phyloP scores from a whole-genome alignment of 1,139 yeast species.

The Hyphopichia burtonii region DNA sequence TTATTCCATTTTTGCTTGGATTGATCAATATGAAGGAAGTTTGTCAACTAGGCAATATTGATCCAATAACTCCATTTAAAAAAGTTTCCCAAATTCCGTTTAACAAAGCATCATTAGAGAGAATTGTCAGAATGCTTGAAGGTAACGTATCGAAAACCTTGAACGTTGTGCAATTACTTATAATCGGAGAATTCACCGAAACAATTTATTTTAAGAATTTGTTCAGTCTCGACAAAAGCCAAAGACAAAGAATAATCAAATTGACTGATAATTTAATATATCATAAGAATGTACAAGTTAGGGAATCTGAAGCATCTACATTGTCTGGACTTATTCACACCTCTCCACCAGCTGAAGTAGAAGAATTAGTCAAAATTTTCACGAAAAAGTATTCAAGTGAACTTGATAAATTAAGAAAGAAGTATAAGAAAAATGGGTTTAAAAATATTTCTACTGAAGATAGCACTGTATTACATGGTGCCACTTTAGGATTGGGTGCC shows the following conservation, averaged over 20 bases:
- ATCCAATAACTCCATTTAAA: slow-evolving; percentile 54
- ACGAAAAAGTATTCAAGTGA: slow-evolving; percentile 23
- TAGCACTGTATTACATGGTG: slow-evolving; percentile 66
- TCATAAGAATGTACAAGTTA: slow-evolving; percentile 70
- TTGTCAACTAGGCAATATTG: slow-evolving; percentile 68
- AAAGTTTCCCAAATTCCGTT: slow-evolving; percentile 61
- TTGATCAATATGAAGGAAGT: slow-evolving; percentile 77
- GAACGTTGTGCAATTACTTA: slow-evolving; percentile 67
- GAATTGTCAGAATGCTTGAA: slow-evolving; percentile 53
- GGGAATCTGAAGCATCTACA: slow-evolving; percentile 74
- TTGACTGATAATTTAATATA: slow-evolving; percentile 55
- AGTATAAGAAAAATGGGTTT: slow-evolving; percentile 28
- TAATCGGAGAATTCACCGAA: slow-evolving; percentile 70
- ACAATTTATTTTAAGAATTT: slow-evolving; percentile 73
- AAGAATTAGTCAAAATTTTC: slow-evolving; percentile 24
- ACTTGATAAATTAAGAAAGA: slow-evolving; percentile 32
- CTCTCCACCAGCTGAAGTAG: slow-evolving; percentile 60
- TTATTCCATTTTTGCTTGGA: slow-evolving; percentile 71
- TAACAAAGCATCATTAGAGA: slow-evolving; percentile 40
- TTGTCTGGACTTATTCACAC: slow-evolving; percentile 82
- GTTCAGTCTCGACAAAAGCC: slow-evolving; percentile 49
- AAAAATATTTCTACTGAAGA: slow-evolving; percentile 40
- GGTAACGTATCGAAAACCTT: slow-evolving; percentile 39
- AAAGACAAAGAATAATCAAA: slow-evolving; percentile 51
- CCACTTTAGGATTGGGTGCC: slow-evolving; percentile 87